Evolutionary conservation across 2,329 filamentous ascomycete genomes (phyloP).

Genomic region (Cucurbitaria berberidis): DNA sequence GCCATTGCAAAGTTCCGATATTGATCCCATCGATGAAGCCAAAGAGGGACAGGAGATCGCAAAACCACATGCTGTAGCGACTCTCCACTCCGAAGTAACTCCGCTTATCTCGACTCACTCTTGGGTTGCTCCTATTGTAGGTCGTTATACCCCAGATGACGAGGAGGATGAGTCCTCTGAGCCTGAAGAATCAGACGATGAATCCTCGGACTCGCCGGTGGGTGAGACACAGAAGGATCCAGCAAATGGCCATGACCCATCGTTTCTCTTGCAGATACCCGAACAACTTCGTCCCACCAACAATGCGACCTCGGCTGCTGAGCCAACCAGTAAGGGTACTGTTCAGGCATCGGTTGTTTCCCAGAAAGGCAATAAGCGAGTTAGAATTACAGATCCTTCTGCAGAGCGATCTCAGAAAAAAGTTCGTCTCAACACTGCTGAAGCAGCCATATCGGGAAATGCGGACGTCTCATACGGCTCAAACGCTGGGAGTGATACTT

Average conservation of each 20-base stretch:
- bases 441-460: background rate
- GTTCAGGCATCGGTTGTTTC: background rate
- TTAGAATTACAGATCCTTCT: constrained; percentile 20
- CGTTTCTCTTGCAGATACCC: background rate
- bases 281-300: background rate
- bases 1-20: constrained; percentile 7
- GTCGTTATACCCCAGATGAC: constrained; percentile 2
- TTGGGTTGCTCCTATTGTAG: constrained; percentile 3
- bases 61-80: constrained; percentile 5
- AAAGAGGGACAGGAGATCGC: constrained; percentile 8
- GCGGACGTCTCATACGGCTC: constrained; percentile 3
- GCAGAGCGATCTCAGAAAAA: constrained; percentile 20
- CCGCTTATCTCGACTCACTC: constrained; percentile 15
- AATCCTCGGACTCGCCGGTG: background rate
- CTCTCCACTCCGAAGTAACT: constrained; percentile 13
- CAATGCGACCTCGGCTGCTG: background rate
- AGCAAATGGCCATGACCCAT: background rate
- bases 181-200: constrained; percentile 6
- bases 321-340: background rate
- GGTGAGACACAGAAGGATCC: background rate
- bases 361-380: constrained; percentile 26
- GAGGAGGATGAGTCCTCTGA: background rate
- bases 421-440: constrained; percentile 1
- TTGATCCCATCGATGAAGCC: constrained; percentile 14
- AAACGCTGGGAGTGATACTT: constrained; percentile 15